Base-by-base conservation (phyloP, 108 stramenopile species). In the Cyclotella choctawhatcheeana region DNA sequence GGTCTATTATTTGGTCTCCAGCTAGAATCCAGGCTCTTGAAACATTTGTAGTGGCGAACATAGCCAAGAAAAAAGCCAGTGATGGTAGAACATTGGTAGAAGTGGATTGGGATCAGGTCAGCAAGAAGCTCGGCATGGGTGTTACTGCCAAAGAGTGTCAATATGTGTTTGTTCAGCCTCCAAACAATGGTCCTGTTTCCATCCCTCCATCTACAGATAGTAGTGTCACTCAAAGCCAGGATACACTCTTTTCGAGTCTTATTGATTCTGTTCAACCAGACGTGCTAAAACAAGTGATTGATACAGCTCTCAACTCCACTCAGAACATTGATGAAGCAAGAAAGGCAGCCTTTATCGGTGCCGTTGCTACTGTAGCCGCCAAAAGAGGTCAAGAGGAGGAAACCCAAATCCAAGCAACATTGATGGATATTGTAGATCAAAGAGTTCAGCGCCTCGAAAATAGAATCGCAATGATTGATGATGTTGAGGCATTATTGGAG, bases 401-500 rank as follows among this genome's bases (percentile, higher is more conserved):
- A 66, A 55, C 56, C 17, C 72, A 81, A 43, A 74, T 92, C 26
- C 73, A 62, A 26, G 44, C 44, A 5, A 79, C 89, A 4, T 55
- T 95, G 43, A 78, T 87, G 53, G 88, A 91, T 64, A 77, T 95
- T 21, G 17, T 90, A 14, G 88, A 95, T 44, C 83, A 86, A 44
- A 79, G 94, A 18, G 85, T 95, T 80, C 76, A 89, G 56, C 88
- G 89, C 62, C 62, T 95, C 25, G 94, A 95, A 67, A 95, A 92
- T 65, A 74, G 91, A 5, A 72, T 95, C 70, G 82, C 82, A 0
- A 65, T 92, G 40, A 47, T 95, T 53, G 91, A 95, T 79, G 94
- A 95, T 72, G 82, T 92, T 3, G 94, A 95, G 82, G 91, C 87
- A 18, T 82, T 95, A 59, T 47, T 95, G 71, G 94, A 95, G 44